Base-by-base conservation (phyloP, 2,329 filamentous ascomycete genomes). In the Achaetomium macrosporum region DNA sequence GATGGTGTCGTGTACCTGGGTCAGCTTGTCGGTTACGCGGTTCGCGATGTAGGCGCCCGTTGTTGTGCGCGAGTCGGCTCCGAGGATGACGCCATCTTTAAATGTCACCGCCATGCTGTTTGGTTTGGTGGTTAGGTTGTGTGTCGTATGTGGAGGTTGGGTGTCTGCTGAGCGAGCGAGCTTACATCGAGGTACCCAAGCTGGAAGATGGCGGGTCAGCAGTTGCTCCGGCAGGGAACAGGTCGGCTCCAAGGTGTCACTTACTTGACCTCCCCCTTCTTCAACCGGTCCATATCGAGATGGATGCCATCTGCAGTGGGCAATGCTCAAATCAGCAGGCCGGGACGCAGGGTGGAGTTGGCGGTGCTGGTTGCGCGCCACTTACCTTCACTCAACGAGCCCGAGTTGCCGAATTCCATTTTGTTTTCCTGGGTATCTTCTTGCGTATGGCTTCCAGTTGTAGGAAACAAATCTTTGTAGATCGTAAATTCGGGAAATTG, bases 221-320 rank as follows among this genome's bases (percentile, higher is more conserved):
- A 8, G 59, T 25, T 29, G 19, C 15, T 15, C 8, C 19, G 33
- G 10, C 5, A 20, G n/a, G 42, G 11, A 50, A 30, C 15, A 35
- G 15, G 2, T 5, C 16, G 2, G 31, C 6, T 20, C 17, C 6
- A n/a, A n/a, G 13, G 30, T 36, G 42, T 8, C 41, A 58, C 90
- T 75, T 77, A 96, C 90, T 99, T 99, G 70, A 99, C 92, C 77
- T 99, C 93, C 58, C 93, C 93, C 74, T 90, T 93, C 85, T 99
- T 99, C 72, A 99, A 77, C 68, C 93, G 87, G 67, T 97, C 89
- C 93, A 99, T 99, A 69, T 99, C 93, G 64, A 99, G 80, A 72
- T 99, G 93, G 70, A 99, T 97, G 70, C 93, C 93, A 91, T 99
- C 93, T 97, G 66, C 44, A 51, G 37, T 42, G 48, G 39, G 16